phyloP scores from a whole-genome alignment of 2,329 filamentous ascomycete genomes.

The Xylaria digitata region DNA sequence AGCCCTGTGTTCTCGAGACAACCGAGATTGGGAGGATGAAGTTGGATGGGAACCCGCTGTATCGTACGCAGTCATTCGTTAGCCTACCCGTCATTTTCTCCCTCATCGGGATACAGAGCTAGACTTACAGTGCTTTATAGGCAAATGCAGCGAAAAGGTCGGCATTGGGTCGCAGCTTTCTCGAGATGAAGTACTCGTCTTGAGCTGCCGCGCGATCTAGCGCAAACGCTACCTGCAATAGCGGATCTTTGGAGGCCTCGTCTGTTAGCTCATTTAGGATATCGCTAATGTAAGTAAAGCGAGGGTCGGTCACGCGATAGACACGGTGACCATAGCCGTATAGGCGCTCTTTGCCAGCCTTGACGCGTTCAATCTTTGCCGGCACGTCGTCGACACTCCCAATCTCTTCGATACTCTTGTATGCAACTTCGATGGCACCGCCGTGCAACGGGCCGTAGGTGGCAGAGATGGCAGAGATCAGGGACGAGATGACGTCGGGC shows the following conservation, averaged over 20 bases:
- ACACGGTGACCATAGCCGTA: conserved; percentile 42
- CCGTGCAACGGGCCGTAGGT: conserved; percentile 40
- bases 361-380: conserved; percentile 37
- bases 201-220: conserved; percentile 37
- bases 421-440: conserved; percentile 43
- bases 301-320: conserved; percentile 41
- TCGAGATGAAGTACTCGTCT: conserved; percentile 42
- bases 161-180: conserved; percentile 40
- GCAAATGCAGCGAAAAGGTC: conserved; percentile 41
- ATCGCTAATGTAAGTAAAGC: conserved; percentile 37
- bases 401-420: conserved; percentile 39
- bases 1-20: conserved; percentile 38
- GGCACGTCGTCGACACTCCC: conserved; percentile 36
- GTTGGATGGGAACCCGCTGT: conserved; percentile 36
- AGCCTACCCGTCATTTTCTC: conserved; percentile 7
- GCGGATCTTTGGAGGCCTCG: conserved; percentile 35
- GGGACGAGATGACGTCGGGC: conserved; percentile 36
- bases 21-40: conserved; percentile 42
- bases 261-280: conserved; percentile 36
- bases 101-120: neutral
- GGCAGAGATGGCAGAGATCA: conserved; percentile 37
- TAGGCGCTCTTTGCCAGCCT: conserved; percentile 38
- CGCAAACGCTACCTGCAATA: conserved; percentile 38
- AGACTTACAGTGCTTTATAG: conserved; percentile 39
- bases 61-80: conserved; percentile 1